Evolutionary conservation across 768 basidiomycete species (phyloP), one percentile per base, ranked within the genome.

Genomic region (Lactarius deliciosus): DNA sequence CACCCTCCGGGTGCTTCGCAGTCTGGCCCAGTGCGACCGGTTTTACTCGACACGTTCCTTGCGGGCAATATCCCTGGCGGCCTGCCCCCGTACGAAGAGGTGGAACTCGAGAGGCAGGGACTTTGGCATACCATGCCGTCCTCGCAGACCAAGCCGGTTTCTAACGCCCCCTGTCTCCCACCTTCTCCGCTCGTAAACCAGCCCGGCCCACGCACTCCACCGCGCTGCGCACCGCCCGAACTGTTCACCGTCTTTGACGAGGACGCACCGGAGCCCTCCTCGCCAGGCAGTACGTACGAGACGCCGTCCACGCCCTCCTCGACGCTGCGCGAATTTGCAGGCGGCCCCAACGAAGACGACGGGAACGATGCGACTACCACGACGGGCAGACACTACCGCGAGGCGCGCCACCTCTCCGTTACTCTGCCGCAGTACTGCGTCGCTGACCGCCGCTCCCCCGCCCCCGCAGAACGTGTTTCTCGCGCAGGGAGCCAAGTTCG

Each of bases 221-320:
- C 61, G 20, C 43, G 55, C 20, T 1, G 53, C 32, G 38, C 61
- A 5, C 56, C 61, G 11, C 57, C 61, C 3, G 56, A 32, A 18
- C 47, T 66, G 13, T 61, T 57, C 11, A 16, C 53, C 9, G n/a
- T 67, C 20, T 65, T 64, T 16, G 64, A 65, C 15, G 66, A 64
- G 3, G 62, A 56, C 28, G 34, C 54, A n/a, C 40, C 56, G 3
- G 61, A 62, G 47, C 66, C 61, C 10, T 59, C 68, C 13, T 69
- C 68, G 2, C 68, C 68, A 0, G 65, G 66, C 25, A 69, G 68
- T 16, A 68, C 65, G 20, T 69, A 62, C 11, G 68, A 69, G 63
- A 36, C 43, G 22, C 30, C 61, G 36, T 28, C 63, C 20, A 11
- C 36, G 13, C 61, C 62, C 1, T 36, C 58, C 38, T 57, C 40